A percentile compares a stretch with the other conserved stretches of the same genome.
Evolutionary conservation across 176 grass and related monocot genomes (phyloP).

Genomic region (Hordeum vulgare): MorexV3_pseudomolecules_assembly NC_058521.1:583964644-583965143

Average conservation of each 20-base stretch:
- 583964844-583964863: background rate
- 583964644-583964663: too few relatives aligned
- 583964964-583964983: conserved; percentile 16
- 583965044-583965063: background rate
- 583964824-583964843: too few relatives aligned
- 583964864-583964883: background rate
- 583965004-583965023: conserved; percentile 15
- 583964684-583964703: too few relatives aligned
- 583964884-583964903: background rate
- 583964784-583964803: too few relatives aligned
- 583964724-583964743: too few relatives aligned
- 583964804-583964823: too few relatives aligned
- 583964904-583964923: background rate
- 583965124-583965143: conserved; percentile 23
- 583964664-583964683: too few relatives aligned
- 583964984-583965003: background rate
- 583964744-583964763: too few relatives aligned
- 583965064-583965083: conserved; percentile 26
- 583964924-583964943: background rate
- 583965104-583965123: conserved; percentile 14
- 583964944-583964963: conserved; percentile 37
- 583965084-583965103: conserved; percentile 57
- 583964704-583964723: too few relatives aligned
- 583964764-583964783: too few relatives aligned
- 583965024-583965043: background rate